Evolutionary conservation across 23 red algal species (phyloP).

Genomic region (Cyanidiococcus yangmingshanensis): DNA sequence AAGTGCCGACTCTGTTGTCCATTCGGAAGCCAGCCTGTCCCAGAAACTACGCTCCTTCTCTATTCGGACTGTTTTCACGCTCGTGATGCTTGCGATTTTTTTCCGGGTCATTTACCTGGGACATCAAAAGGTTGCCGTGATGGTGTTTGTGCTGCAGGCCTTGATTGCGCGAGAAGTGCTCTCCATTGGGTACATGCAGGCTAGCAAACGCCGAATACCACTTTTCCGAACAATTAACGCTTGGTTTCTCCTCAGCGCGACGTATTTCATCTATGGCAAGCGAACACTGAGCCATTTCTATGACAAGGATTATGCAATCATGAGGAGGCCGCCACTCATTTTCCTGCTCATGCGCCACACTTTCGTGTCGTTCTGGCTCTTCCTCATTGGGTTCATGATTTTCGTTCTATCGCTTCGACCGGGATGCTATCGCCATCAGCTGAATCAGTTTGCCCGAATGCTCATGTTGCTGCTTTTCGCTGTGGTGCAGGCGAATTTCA

Average conservation of each 20-base stretch:
- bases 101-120: constrained; percentile 46
- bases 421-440: constrained; percentile 63
- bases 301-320: constrained; percentile 46
- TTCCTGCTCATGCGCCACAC: constrained; percentile 80
- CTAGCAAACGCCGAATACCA: constrained; percentile 46
- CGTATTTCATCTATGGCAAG: constrained; percentile 90
- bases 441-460: constrained; percentile 68
- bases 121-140: constrained; percentile 50
- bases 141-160: constrained; percentile 76
- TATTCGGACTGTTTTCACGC: neutral
- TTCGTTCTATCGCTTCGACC: constrained; percentile 73
- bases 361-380: constrained; percentile 74
- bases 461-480: constrained; percentile 64
- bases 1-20: too few species aligned
- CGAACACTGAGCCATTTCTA: constrained; percentile 63
- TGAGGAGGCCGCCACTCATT: constrained; percentile 30
- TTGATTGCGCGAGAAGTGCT: constrained; percentile 85
- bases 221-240: constrained; percentile 55
- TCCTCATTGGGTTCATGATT: constrained; percentile 64
- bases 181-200: constrained; percentile 49
- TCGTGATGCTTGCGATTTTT: constrained; percentile 47
- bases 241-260: constrained; percentile 62
- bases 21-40: neutral
- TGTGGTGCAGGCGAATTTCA: constrained; percentile 85
- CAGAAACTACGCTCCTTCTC: constrained; percentile 4